These are phyloP conservation scores for Zygosaccharomyces rouxii DNA, from an alignment of 805 yeast genomes.

Conservation along the genomic window DNA sequence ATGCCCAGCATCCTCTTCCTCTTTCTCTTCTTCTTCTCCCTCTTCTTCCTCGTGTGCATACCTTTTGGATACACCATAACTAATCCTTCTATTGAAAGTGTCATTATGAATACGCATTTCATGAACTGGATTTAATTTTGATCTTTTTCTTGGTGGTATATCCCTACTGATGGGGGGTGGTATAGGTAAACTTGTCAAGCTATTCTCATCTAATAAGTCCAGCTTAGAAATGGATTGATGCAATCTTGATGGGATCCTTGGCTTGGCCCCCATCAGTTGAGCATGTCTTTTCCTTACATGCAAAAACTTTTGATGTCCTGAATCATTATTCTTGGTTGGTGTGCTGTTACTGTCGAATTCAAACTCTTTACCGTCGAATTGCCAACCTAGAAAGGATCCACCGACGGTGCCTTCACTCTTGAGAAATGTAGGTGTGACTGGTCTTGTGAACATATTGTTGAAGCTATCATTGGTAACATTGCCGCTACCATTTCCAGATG, in stretches of 20 bases:
- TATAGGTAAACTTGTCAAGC: slow-evolving; percentile 30
- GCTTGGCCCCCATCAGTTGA: slow-evolving; percentile 30
- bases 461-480: slow-evolving; percentile 10
- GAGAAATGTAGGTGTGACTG: slow-evolving; percentile 16
- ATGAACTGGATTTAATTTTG: slow-evolving; percentile 14
- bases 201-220: slow-evolving; percentile 30
- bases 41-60: slow-evolving; percentile 1
- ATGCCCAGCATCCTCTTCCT: slow-evolving; percentile 13
- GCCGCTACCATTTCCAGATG: slow-evolving; percentile 17
- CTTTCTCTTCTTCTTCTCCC: slow-evolving; percentile 6
- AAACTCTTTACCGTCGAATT: slow-evolving; percentile 27
- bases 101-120: slow-evolving; percentile 21
- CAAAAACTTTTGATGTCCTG: slow-evolving; percentile 9
- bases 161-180: slow-evolving; percentile 24
- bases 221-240: slow-evolving; percentile 27
- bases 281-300: slow-evolving; percentile 24
- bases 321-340: slow-evolving; percentile 24
- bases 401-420: slow-evolving; percentile 12
- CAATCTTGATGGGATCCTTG: slow-evolving; percentile 26
- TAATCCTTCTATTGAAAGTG: slow-evolving; percentile 14
- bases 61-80: slow-evolving; percentile 12
- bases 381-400: slow-evolving; percentile 25
- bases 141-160: slow-evolving; percentile 9
- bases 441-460: slow-evolving; percentile 10
- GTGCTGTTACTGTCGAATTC: slow-evolving; percentile 32